Conservation (phyloP, 306 rosid species). For the Pyrus pyrifolia region DNA sequence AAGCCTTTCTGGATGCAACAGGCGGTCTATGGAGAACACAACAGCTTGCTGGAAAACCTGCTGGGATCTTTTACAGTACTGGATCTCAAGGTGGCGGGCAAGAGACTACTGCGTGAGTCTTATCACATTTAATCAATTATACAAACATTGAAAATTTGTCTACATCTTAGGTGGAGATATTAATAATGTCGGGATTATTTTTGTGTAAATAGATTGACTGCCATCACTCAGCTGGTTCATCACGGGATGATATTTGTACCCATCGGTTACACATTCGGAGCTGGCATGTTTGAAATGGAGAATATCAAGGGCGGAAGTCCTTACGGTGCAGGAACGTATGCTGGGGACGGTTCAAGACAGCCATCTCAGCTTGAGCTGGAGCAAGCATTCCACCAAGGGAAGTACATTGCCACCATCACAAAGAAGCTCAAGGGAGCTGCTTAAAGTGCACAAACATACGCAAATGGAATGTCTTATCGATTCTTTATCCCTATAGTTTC, state of each 20-base stretch:
- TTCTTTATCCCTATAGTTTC: constrained; percentile 33
- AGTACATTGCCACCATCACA: constrained; percentile 73
- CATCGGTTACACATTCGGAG: constrained; percentile 83
- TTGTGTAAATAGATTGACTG: constrained; percentile 59
- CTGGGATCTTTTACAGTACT: constrained; percentile 87
- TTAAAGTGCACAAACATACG: constrained; percentile 24
- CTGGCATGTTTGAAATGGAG: constrained; percentile 97
- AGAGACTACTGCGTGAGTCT: constrained; percentile 91
- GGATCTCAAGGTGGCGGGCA: constrained; percentile 99
- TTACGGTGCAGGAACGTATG: constrained; percentile 86
- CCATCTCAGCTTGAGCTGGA: constrained; percentile 73
- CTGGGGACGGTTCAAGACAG: constrained; percentile 90
- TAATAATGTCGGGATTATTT: constrained; percentile 1
- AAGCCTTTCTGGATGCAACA: constrained; percentile 82
- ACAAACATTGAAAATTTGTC: background rate
- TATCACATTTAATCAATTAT: background rate
- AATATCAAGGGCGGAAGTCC: constrained; percentile 95
- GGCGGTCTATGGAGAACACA: constrained; percentile 89
- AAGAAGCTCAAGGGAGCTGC: constrained; percentile 89
- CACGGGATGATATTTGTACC: constrained; percentile 93
- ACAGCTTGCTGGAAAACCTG: constrained; percentile 92
- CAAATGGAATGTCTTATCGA: constrained; percentile 32
- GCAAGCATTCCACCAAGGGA: constrained; percentile 95
- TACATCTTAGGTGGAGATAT: background rate
- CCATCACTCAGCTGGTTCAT: constrained; percentile 91